phyloP scores from a whole-genome alignment of 1,284 basidiomycete genomes.

The Omphalotus olearius region DNA sequence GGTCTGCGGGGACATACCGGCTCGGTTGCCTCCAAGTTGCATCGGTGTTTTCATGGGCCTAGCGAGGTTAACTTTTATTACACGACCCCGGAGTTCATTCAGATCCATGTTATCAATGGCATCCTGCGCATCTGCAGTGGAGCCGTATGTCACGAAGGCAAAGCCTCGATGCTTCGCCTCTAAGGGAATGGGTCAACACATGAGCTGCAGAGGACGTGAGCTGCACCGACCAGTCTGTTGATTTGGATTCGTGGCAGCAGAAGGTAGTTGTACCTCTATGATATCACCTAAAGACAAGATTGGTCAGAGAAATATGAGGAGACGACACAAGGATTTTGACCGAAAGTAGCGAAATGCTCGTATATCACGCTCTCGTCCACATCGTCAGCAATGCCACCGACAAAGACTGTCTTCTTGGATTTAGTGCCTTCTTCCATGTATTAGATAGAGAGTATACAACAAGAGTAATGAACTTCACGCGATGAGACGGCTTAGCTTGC shows the following conservation, averaged over 20 bases:
- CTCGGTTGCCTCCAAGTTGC: slow-evolving; percentile 66
- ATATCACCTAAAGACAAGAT: slow-evolving; percentile 57
- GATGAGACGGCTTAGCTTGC: slow-evolving; percentile 25
- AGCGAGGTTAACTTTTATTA: slow-evolving; percentile 76
- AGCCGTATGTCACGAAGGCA: slow-evolving; percentile 74
- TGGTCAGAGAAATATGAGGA: slow-evolving; percentile 1
- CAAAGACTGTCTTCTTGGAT: slow-evolving; percentile 75
- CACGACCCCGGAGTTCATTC: slow-evolving; percentile 70
- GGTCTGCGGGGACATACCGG: slow-evolving; percentile 46
- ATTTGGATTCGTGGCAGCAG: slow-evolving; percentile 57
- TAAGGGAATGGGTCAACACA: slow-evolving; percentile 21
- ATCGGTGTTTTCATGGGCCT: slow-evolving; percentile 64
- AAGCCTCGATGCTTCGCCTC: slow-evolving; percentile 79
- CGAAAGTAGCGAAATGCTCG: slow-evolving; percentile 74
- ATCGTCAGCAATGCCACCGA: slow-evolving; percentile 74
- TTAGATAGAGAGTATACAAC: slow-evolving; percentile 16
- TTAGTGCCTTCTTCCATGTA: slow-evolving; percentile 77
- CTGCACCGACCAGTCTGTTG: slow-evolving; percentile 42
- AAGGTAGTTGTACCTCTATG: slow-evolving; percentile 76
- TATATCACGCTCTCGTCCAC: slow-evolving; percentile 66
- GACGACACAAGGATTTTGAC: slow-evolving; percentile 33
- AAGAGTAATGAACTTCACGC: slow-evolving; percentile 32
- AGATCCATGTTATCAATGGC: slow-evolving; percentile 89
- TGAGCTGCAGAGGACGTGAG: not conserved
- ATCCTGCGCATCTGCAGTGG: slow-evolving; percentile 76